Percentiles rank a stretch among this genome's conserved stretches.
These are phyloP conservation scores for Stropharia rugosoannulata DNA, from an alignment of 768 basidiomycete species.

Conservation along the genomic window DNA sequence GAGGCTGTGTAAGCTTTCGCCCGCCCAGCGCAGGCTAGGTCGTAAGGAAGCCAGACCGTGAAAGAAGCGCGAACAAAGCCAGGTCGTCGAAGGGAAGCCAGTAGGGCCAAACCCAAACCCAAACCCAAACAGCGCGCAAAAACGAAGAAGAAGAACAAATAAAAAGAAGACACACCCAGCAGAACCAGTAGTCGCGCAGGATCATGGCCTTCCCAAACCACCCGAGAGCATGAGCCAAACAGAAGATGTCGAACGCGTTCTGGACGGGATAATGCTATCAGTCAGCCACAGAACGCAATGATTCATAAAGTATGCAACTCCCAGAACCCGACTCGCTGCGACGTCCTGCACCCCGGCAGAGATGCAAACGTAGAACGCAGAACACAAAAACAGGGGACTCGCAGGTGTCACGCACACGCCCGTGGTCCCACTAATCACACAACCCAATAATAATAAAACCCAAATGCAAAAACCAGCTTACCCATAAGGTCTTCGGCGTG, in stretches of 20 bases:
- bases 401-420: too few relatives aligned
- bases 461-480: constrained; percentile 26
- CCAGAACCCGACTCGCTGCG: too few relatives aligned
- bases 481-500: constrained; percentile 65
- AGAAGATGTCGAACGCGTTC: constrained; percentile 86
- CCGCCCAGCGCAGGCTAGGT: too few relatives aligned
- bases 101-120: too few relatives aligned
- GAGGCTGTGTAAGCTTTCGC: neutral
- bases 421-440: too few relatives aligned
- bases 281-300: constrained; percentile 3
- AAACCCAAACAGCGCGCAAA: neutral
- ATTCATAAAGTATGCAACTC: neutral
- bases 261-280: constrained; percentile 23
- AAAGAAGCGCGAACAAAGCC: too few relatives aligned
- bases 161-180: constrained; percentile 59
- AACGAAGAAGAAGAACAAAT: too few relatives aligned
- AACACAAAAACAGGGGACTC: neutral
- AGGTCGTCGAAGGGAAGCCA: too few relatives aligned
- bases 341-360: too few relatives aligned
- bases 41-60: too few relatives aligned
- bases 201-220: constrained; percentile 95
- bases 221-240: constrained; percentile 79
- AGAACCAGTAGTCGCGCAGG: constrained; percentile 91
- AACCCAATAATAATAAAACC: too few relatives aligned
- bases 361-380: too few relatives aligned